Evolutionary conservation across 2,329 filamentous ascomycete species (phyloP), one percentile per base, ranked within the genome.

Genomic region (Dichotomopilus funicola): DNA sequence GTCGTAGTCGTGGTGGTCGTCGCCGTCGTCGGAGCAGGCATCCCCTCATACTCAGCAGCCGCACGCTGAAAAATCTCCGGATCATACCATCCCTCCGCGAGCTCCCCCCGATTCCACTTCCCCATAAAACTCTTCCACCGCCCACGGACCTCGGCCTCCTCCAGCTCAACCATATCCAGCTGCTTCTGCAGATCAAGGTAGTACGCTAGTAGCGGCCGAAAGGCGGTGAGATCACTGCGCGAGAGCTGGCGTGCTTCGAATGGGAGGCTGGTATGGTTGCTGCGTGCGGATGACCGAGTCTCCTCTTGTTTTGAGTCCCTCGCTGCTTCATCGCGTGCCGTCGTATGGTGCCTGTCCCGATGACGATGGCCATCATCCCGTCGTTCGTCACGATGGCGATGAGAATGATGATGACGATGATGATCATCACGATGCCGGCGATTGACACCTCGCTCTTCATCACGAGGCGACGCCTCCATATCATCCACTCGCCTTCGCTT

Each of bases 51-150:
- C 78, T 79, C 54, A 4, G 40, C 11, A 73, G 78, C 60, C 1
- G 62, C 51, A 3, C 63, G 58, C 50, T 64, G 53, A 59, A 89
- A 82, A 61, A 84, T 88, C 56, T 80, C 80, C 6, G 91, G 88
- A 66, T 95, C 89, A 71, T 97, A 99, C 92, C 92, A 99, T 47
- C 89, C 89, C 70, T 92, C 87, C 4, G 88, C 87, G 60, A 97
- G 76, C 72, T 92, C 89, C 67, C 85, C 87, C 64, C 83, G 82
- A 74, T 99, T 99, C 92, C 94, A 99, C 76, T 91, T 92, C 4
- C 81, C 78, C 10, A 92, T 70, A 65, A 97, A 99, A 68, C 90
- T 92, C 78, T 96, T 96, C 91, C 92, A 99, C 54, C 92, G 77
- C 1, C 91, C 91, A 61, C 79, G 86, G 0, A 85, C 72, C 68